Evolutionary conservation across 148 eudicot genomes (phyloP), one percentile per base, ranked within the genome.

Genomic region (Nepenthes gracilis): DNA sequence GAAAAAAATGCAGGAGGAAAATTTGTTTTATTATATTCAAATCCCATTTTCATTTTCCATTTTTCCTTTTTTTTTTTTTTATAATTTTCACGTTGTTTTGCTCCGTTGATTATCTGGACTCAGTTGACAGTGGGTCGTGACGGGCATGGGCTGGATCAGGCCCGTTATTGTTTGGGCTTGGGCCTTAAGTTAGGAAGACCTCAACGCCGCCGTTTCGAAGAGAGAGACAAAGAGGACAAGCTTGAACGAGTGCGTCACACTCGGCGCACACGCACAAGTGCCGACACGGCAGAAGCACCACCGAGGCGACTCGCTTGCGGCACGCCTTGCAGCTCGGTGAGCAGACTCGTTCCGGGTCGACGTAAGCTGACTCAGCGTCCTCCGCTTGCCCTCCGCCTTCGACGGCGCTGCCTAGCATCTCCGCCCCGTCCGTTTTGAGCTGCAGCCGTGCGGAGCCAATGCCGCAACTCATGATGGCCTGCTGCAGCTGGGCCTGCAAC

Each of bases 211-310:
- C 82, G 60, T 64, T 81, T 67, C 81, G 63, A 8, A 74, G 58
- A 0, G 80, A 43, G 62, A 73, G 64, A 67, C 95, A 87, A 43
- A 84, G 36, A 4, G 95, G 95, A 67, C 95, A 87, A 14, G 78
- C 70, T 13, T 70, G 81, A 43, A 70, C 86, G 63, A 80, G 59
- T 34, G 62, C 74, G 65, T 80, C 90, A 67, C 95, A 87, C 12
- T 75, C 83, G 8, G 59, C 36, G 47, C 95, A 87, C 6, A 87
- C 73, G 11, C 87, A 79, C 49, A 87, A 59, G 40, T 87, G 95
- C 52, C 95, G 75, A 73, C 95, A 87, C 61, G 95, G 95, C 62
- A 87, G 58, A 59, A 87, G 9, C 71, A 87, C 83, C 58, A 84
- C 78, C 55, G 95, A 62, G 10, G 85, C 95, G 2, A 56, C 77